Evolutionary conservation across 208 protist species (phyloP).

Genomic region (Acanthamoeba healyi): DNA sequence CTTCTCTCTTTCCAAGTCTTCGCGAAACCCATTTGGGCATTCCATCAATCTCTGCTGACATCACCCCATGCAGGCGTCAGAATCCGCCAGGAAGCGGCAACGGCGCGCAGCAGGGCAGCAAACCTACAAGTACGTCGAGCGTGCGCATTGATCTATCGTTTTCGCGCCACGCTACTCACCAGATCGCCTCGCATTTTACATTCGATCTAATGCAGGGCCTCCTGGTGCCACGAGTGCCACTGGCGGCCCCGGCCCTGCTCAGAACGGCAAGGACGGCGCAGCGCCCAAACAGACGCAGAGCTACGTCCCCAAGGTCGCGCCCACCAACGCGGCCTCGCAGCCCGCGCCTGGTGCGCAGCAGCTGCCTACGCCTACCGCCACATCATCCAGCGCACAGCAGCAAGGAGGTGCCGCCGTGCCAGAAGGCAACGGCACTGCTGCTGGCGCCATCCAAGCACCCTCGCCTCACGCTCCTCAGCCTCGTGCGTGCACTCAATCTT

Average conservation of each 20-base stretch:
- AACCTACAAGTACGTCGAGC: not conserved
- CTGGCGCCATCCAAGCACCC: not conserved
- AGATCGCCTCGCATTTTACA: too few species aligned
- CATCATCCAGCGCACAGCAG: not conserved
- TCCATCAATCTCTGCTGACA: not conserved
- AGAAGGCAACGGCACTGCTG: not conserved
- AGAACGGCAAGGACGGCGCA: not conserved
- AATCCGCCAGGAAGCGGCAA: not conserved
- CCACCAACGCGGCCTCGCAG: not conserved
- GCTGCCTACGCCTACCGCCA: not conserved
- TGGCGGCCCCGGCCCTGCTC: not conserved
- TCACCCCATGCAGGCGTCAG: not conserved
- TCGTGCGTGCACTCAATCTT: not conserved
- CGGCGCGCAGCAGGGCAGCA: not conserved
- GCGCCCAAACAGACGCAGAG: not conserved
- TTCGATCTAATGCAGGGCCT: conserved; percentile 1
- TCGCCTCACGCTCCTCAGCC: conserved; percentile 17
- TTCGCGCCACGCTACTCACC: too few species aligned
- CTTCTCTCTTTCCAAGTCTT: too few species aligned
- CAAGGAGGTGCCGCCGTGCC: not conserved
- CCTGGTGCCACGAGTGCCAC: not conserved
- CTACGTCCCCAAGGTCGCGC: conserved; percentile 35
- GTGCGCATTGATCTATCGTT: not conserved
- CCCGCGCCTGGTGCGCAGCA: not conserved
- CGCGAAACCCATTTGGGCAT: not conserved